These are phyloP conservation scores for Trichoderma sp. DNA, from an alignment of 2,329 filamentous ascomycete genomes.

Conservation along the genomic window DNA sequence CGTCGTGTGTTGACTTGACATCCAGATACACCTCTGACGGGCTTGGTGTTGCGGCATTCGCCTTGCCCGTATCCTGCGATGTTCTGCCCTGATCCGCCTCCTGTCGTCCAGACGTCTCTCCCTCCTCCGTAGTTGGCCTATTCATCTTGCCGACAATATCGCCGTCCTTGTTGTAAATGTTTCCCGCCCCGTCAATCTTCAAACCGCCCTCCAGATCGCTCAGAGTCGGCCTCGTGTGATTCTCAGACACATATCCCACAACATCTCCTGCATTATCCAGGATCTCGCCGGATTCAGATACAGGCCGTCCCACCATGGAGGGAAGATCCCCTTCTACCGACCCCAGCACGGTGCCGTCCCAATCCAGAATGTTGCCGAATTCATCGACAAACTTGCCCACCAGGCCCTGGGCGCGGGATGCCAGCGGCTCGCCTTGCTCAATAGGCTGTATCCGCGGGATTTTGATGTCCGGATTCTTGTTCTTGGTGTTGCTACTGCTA, in stretches of 20 bases:
- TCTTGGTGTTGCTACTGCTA: background rate
- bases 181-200: slow-evolving; percentile 55
- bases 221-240: slow-evolving; percentile 48
- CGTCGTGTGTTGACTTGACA: slow-evolving; percentile 55
- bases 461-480: slow-evolving; percentile 24
- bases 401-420: slow-evolving; percentile 40
- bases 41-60: slow-evolving; percentile 35
- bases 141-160: slow-evolving; percentile 61
- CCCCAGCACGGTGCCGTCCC: slow-evolving; percentile 49
- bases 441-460: slow-evolving; percentile 44
- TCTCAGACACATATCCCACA: slow-evolving; percentile 67
- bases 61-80: slow-evolving; percentile 28
- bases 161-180: slow-evolving; percentile 55
- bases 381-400: slow-evolving; percentile 50
- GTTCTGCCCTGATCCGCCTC: slow-evolving; percentile 24
- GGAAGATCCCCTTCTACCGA: slow-evolving; percentile 53
- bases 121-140: slow-evolving; percentile 27
- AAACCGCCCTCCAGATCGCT: slow-evolving; percentile 51
- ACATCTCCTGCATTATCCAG: slow-evolving; percentile 79
- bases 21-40: slow-evolving; percentile 56
- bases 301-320: slow-evolving; percentile 50
- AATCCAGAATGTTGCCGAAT: slow-evolving; percentile 52
- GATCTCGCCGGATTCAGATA: slow-evolving; percentile 46
- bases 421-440: slow-evolving; percentile 32
- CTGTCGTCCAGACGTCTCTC: background rate